A percentile compares a stretch with the other conserved stretches of the same genome.
Conservation (phyloP, 192 early-diverging fungal species). For the Linnemannia schmuckeri region DNA sequence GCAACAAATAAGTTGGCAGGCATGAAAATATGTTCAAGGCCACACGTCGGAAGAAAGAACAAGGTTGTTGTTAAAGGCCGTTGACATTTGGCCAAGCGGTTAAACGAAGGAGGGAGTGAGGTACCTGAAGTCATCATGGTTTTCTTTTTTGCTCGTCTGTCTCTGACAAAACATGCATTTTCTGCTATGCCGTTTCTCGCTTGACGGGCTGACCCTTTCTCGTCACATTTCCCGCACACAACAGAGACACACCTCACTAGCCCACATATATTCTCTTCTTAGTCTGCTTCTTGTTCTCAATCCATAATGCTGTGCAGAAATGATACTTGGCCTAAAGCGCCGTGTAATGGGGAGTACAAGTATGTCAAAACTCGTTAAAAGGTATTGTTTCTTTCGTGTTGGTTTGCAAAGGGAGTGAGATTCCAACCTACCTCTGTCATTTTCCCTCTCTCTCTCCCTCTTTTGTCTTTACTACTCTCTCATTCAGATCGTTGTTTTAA, state of each 20-base stretch:
- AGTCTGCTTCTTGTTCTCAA: background rate
- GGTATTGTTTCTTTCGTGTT: no score
- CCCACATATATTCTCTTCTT: background rate
- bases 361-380: no score
- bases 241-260: no score
- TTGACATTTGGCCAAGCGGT: background rate
- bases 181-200: background rate
- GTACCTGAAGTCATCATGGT: background rate
- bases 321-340: background rate
- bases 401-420: background rate
- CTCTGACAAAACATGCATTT: background rate
- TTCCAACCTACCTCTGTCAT: background rate
- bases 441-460: background rate
- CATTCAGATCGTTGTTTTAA: slow-evolving; percentile 3
- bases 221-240: background rate
- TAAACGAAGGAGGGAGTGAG: background rate
- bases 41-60: slow-evolving; percentile 18
- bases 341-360: background rate
- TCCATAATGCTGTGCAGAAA: background rate
- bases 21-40: background rate
- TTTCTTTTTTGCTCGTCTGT: background rate
- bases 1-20: background rate
- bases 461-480: background rate
- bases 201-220: background rate
- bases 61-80: slow-evolving; percentile 13